Percentiles rank a stretch among this genome's conserved stretches.
Evolutionary conservation across 306 rosid species (phyloP).

Genomic region (Spatholobus suberectus): DNA sequence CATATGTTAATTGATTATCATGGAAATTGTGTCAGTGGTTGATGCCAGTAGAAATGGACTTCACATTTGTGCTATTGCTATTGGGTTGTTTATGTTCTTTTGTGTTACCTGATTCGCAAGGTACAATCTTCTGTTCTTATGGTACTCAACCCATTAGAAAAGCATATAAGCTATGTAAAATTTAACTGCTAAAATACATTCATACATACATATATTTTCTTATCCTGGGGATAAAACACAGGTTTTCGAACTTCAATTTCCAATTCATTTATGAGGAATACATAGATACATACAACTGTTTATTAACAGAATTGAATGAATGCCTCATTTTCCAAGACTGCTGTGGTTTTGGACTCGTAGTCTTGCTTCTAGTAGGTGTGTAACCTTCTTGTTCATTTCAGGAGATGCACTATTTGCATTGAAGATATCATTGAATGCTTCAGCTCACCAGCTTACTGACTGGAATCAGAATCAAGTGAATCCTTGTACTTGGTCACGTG

Average conservation of each 20-base stretch:
- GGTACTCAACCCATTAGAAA: slow-evolving; percentile 1
- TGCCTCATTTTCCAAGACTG: not conserved
- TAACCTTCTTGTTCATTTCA: slow-evolving; percentile 51
- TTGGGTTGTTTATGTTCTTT: slow-evolving; percentile 65
- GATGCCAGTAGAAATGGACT: slow-evolving; percentile 67
- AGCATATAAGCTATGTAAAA: slow-evolving; percentile 3
- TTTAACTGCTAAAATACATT: not conserved
- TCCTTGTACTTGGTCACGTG: slow-evolving; percentile 96
- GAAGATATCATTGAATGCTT: slow-evolving; percentile 66
- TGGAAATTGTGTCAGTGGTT: slow-evolving; percentile 38
- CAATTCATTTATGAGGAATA: slow-evolving; percentile 13
- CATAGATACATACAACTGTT: not conserved
- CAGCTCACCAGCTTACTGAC: slow-evolving; percentile 72
- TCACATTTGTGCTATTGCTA: slow-evolving; percentile 51
- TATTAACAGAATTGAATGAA: not conserved
- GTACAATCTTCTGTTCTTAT: slow-evolving; percentile 44
- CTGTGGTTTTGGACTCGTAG: slow-evolving; percentile 11
- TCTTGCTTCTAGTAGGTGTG: slow-evolving; percentile 28
- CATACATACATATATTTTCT: not conserved
- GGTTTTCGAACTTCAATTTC: slow-evolving; percentile 19
- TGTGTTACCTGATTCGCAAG: slow-evolving; percentile 78
- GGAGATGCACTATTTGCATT: slow-evolving; percentile 86
- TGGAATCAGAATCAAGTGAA: slow-evolving; percentile 92
- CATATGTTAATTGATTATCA: slow-evolving; percentile 34
- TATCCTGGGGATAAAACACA: not conserved